Evolutionary conservation across 2,329 filamentous ascomycete genomes (phyloP).

Genomic region (Cercospora sojina): DNA sequence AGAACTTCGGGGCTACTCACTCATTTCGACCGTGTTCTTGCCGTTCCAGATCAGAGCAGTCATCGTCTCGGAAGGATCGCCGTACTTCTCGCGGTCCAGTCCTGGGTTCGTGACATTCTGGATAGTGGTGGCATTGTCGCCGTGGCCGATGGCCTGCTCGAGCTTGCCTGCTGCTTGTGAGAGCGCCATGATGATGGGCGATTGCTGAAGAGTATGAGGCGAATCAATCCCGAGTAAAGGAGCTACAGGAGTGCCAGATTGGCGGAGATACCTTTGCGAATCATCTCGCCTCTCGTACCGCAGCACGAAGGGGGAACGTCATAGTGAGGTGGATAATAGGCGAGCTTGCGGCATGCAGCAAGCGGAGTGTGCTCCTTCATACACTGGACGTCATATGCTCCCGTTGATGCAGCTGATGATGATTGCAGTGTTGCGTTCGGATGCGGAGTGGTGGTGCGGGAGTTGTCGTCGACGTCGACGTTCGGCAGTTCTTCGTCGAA

Average conservation of each 20-base stretch:
- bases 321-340: conserved; percentile 14
- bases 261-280: background rate
- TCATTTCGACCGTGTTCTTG: conserved; percentile 72
- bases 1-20: conserved; percentile 38
- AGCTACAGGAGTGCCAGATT: background rate
- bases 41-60: conserved; percentile 79
- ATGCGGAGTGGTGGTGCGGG: background rate
- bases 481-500: background rate
- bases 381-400: conserved; percentile 4
- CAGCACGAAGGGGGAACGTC: background rate
- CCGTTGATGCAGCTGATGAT: background rate
- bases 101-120: conserved; percentile 70
- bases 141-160: conserved; percentile 69
- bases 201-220: background rate
- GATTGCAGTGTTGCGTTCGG: background rate
- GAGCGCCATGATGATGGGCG: conserved; percentile 41
- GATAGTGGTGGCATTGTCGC: conserved; percentile 60
- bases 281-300: background rate
- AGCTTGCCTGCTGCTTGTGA: conserved; percentile 65
- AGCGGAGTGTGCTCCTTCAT: background rate
- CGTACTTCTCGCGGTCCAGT: conserved; percentile 50
- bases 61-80: conserved; percentile 60
- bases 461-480: background rate
- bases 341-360: conserved; percentile 1
- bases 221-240: background rate